A percentile compares a stretch with the other conserved stretches of the same genome.
phyloP scores from a whole-genome alignment of 176 grass and related monocot genomes.

The Aegilops tauschii region DNA sequence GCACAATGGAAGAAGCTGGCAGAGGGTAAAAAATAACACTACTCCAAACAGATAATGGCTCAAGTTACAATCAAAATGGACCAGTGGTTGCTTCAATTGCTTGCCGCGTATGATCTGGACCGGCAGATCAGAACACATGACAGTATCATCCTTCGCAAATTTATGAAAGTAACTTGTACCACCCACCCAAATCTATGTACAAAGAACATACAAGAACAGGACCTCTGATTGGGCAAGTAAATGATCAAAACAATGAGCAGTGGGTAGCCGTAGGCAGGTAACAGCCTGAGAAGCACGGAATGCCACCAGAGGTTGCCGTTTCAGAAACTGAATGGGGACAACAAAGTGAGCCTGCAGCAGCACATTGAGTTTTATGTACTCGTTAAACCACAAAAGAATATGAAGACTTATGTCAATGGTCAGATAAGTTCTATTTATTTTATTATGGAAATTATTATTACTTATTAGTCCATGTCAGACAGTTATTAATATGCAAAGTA shows the following conservation, averaged over 20 bases:
- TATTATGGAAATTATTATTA: neutral
- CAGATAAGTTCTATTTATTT: neutral
- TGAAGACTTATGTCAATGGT: no score
- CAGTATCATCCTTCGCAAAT: neutral
- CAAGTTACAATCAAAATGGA: neutral
- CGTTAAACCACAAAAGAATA: no score
- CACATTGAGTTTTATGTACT: conserved; percentile 24
- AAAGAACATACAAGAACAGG: neutral
- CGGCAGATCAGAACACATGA: neutral
- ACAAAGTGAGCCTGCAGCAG: conserved; percentile 59
- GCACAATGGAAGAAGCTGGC: neutral
- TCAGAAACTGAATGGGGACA: conserved; percentile 72
- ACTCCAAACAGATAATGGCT: neutral
- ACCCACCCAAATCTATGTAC: neutral
- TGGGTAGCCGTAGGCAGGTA: neutral
- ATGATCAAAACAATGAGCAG: neutral
- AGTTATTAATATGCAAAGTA: neutral
- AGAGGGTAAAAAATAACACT: neutral
- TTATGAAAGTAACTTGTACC: neutral
- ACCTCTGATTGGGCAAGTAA: conserved; percentile 14
- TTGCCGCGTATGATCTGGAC: neutral
- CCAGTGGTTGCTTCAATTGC: neutral
- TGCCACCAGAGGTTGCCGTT: conserved; percentile 43
- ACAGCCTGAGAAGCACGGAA: conserved; percentile 73
- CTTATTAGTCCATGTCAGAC: no score